A percentile compares a stretch with the other conserved stretches of the same genome.
phyloP scores from a whole-genome alignment of 768 basidiomycete genomes.

The Pleurotus pulmonarius region DNA sequence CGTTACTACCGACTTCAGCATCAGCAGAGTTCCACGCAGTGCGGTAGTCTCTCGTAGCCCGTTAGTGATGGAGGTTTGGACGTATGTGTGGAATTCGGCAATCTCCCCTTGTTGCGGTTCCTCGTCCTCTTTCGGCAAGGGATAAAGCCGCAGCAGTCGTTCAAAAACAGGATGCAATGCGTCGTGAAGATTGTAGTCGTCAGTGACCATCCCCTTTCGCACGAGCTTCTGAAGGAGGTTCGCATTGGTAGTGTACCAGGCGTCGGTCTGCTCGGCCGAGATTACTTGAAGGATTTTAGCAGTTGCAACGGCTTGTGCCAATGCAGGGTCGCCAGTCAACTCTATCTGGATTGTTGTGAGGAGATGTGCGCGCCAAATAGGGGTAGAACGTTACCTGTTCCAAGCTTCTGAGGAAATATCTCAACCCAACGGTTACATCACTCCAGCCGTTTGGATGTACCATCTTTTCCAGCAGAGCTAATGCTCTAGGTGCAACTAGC shows the following conservation, averaged over 20 bases:
- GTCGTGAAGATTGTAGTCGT: slow-evolving; percentile 79
- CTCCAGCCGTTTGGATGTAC: slow-evolving; percentile 83
- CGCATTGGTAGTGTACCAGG: slow-evolving; percentile 78
- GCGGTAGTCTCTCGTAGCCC: slow-evolving; percentile 71
- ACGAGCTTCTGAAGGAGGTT: slow-evolving; percentile 75
- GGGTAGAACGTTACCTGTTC: slow-evolving; percentile 52
- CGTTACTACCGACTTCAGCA: slow-evolving; percentile 83
- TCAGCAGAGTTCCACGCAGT: slow-evolving; percentile 76
- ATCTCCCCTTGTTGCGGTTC: slow-evolving; percentile 73
- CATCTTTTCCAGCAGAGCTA: slow-evolving; percentile 70
- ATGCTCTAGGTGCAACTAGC: slow-evolving; percentile 56
- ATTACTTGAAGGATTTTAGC: slow-evolving; percentile 89
- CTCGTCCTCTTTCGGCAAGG: slow-evolving; percentile 66
- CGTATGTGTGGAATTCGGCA: slow-evolving; percentile 74
- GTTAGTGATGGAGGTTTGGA: slow-evolving; percentile 72
- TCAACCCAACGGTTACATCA: slow-evolving; percentile 87
- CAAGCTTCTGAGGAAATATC: slow-evolving; percentile 83
- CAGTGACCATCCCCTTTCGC: slow-evolving; percentile 80
- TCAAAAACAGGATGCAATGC: slow-evolving; percentile 81
- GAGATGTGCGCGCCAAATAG: slow-evolving; percentile 4
- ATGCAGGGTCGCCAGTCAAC: slow-evolving; percentile 57
- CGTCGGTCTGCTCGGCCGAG: slow-evolving; percentile 74
- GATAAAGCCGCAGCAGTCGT: slow-evolving; percentile 70
- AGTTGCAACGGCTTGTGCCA: slow-evolving; percentile 70
- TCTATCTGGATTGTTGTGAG: slow-evolving; percentile 51